Conservation (phyloP, 202 grass and related monocot genomes). For the Digitaria exilis region DNA sequence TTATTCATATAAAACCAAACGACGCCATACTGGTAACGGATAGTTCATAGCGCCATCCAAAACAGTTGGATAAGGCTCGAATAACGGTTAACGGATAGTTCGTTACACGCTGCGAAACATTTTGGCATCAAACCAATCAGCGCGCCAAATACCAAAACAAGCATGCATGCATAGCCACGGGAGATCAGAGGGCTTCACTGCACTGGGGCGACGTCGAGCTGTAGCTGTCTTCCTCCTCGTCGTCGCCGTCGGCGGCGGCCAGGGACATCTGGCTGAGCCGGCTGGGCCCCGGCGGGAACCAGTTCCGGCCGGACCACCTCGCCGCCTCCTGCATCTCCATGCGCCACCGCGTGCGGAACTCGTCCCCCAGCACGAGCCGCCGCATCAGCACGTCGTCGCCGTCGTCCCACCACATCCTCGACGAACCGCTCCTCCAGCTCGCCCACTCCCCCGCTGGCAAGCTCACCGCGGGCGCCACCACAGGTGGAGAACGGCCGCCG, state of each 20-base stretch:
- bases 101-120: accelerated
- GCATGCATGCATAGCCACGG: not conserved
- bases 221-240: not conserved
- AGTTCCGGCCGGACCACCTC: conserved; percentile 14
- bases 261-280: conserved; percentile 58
- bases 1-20: too few species aligned
- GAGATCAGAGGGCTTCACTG: not conserved
- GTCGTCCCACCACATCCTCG: conserved; percentile 30
- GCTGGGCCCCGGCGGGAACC: conserved; percentile 43
- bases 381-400: conserved; percentile 41
- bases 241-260: not conserved
- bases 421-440: conserved; percentile 1
- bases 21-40: not conserved
- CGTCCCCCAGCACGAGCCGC: conserved; percentile 53
- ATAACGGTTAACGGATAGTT: not conserved
- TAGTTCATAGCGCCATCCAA: accelerated
- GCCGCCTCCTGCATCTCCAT: conserved; percentile 41
- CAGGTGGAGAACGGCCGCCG: not conserved
- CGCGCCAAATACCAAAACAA: not conserved
- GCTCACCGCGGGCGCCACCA: not conserved
- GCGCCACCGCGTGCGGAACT: conserved; percentile 25
- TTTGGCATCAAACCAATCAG: conserved; percentile 3
- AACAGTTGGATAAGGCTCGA: not conserved
- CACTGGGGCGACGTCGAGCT: not conserved
- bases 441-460: conserved; percentile 13